Conservation (phyloP, 495 filamentous ascomycete genomes). For the Rhypophila decipiens region DNA sequence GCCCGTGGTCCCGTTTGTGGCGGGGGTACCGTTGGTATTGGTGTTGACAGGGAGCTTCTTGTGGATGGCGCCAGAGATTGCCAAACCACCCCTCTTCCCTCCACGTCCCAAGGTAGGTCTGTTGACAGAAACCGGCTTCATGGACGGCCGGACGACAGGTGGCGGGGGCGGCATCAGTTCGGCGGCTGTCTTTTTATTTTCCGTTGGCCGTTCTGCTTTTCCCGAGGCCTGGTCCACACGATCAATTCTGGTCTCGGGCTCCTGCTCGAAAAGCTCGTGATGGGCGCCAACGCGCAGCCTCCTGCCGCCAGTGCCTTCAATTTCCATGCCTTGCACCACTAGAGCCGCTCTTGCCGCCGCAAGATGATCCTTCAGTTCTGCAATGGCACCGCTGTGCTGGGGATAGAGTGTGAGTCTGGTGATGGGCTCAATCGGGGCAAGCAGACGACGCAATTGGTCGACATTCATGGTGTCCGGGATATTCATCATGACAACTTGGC, state of each 20-base stretch:
- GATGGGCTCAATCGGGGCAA: conserved; percentile 56
- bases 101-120: conserved; percentile 53
- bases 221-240: conserved; percentile 41
- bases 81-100: conserved; percentile 47
- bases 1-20: conserved; percentile 3
- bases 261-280: conserved; percentile 58
- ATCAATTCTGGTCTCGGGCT: conserved; percentile 47
- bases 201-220: conserved; percentile 10
- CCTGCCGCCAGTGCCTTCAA: conserved; percentile 56
- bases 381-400: conserved; percentile 76
- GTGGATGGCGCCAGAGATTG: conserved; percentile 32
- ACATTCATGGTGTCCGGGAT: conserved; percentile 69
- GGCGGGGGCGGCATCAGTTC: conserved; percentile 45
- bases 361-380: conserved; percentile 68
- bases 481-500: conserved; percentile 59
- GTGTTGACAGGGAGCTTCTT: conserved; percentile 17
- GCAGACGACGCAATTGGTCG: conserved; percentile 56
- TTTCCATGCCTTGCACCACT: conserved; percentile 63
- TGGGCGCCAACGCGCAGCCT: conserved; percentile 63
- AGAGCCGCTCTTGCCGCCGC: conserved; percentile 70
- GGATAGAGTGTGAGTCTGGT: conserved; percentile 66
- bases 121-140: conserved; percentile 45
- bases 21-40: conserved; percentile 18
- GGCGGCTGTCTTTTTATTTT: conserved; percentile 32
- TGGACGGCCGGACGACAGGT: too few species aligned